phyloP scores from a whole-genome alignment of 495 filamentous ascomycete genomes.

The Annulohypoxylon bovei region DNA sequence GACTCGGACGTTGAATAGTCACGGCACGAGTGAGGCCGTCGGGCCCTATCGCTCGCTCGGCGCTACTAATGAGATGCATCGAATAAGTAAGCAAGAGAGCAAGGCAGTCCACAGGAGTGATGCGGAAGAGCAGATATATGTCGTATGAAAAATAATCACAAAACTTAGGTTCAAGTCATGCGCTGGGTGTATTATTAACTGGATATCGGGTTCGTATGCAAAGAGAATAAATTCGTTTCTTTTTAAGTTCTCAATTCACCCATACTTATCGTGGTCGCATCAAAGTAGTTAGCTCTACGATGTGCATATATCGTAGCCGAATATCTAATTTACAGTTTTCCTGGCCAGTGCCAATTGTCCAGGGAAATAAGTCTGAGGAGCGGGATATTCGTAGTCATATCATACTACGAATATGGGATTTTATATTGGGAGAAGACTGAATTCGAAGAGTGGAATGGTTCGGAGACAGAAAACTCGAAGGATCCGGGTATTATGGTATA shows the following conservation, averaged over 20 bases:
- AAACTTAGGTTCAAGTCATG: too few species aligned
- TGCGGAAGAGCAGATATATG: conserved; percentile 2
- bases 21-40: conserved; percentile 17
- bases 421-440: not conserved
- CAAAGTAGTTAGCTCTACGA: too few species aligned
- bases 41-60: conserved; percentile 36
- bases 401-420: not conserved
- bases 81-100: not conserved
- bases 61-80: conserved; percentile 19
- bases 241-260: too few species aligned
- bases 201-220: too few species aligned
- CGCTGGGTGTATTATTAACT: too few species aligned
- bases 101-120: not conserved
- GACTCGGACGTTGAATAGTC: conserved; percentile 17
- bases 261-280: too few species aligned
- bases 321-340: too few species aligned
- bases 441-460: not conserved
- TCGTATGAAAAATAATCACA: too few species aligned
- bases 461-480: not conserved
- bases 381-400: not conserved
- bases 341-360: too few species aligned
- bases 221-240: too few species aligned
- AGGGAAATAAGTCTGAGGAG: too few species aligned
- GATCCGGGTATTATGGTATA: conserved; percentile 14
- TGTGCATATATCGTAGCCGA: too few species aligned